Evolutionary conservation across 2,329 filamentous ascomycete genomes (phyloP).

Genomic region (Colletotrichum cereale): DNA sequence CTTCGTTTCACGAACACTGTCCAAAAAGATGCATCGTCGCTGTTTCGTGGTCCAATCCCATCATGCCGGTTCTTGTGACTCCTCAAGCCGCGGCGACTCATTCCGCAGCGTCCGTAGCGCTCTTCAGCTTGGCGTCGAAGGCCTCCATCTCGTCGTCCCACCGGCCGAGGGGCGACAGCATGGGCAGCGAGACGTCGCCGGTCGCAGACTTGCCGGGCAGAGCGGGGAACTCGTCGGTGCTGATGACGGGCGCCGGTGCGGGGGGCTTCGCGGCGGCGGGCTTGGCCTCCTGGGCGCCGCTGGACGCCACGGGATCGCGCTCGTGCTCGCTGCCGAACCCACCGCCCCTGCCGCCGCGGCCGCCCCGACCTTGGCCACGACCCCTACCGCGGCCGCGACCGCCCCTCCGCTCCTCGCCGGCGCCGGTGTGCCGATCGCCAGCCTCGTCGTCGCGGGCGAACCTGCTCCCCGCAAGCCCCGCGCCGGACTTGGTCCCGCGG

Average conservation of each 20-base stretch:
- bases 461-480: slow-evolving; percentile 57
- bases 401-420: slow-evolving; percentile 31
- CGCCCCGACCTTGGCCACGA: slow-evolving; percentile 44
- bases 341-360: slow-evolving; percentile 48
- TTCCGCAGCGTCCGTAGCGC: slow-evolving; percentile 15
- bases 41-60: slow-evolving; percentile 6
- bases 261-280: slow-evolving; percentile 45
- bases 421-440: slow-evolving; percentile 27
- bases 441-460: slow-evolving; percentile 53
- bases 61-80: not conserved
- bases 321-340: slow-evolving; percentile 48
- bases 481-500: slow-evolving; percentile 51
- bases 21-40: slow-evolving; percentile 3
- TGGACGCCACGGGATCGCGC: slow-evolving; percentile 47
- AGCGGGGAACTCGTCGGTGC: slow-evolving; percentile 55
- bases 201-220: slow-evolving; percentile 46
- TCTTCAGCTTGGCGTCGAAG: slow-evolving; percentile 52
- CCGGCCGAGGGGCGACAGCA: slow-evolving; percentile 55
- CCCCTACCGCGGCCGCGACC: slow-evolving; percentile 43
- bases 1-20: not conserved
- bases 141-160: slow-evolving; percentile 73
- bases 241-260: slow-evolving; percentile 49
- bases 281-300: slow-evolving; percentile 12
- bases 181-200: slow-evolving; percentile 43
- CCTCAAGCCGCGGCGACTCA: not conserved